Conservation (phyloP, 257 asterid species). For the Solanum boliviense region DNA sequence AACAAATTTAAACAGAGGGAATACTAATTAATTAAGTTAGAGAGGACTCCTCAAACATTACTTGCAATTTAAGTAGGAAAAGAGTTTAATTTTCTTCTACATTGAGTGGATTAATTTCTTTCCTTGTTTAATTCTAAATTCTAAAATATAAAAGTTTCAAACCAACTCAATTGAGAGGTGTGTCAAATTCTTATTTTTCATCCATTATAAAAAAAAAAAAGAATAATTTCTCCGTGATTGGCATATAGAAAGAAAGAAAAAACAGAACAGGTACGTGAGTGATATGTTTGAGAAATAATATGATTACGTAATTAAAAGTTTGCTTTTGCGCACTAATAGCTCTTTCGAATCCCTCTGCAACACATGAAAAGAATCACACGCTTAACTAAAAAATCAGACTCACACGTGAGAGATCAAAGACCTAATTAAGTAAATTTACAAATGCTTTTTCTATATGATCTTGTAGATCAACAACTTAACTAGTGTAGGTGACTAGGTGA, state of each 20-base stretch:
- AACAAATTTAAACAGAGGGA: background rate
- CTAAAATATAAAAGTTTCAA: background rate
- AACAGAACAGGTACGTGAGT: background rate
- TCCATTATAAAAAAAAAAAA: background rate
- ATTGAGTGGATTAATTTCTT: slow-evolving; percentile 8
- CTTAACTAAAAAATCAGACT: background rate
- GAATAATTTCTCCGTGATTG: background rate
- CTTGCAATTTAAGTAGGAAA: background rate
- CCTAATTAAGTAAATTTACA: background rate
- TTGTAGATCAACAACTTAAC: background rate
- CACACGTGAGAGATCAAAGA: background rate
- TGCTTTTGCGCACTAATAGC: background rate
- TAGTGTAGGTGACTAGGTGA: slow-evolving; percentile 5
- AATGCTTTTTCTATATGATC: background rate
- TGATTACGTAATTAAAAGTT: background rate
- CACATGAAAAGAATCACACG: background rate
- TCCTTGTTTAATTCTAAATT: slow-evolving; percentile 12
- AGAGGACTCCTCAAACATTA: background rate
- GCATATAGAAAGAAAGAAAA: background rate
- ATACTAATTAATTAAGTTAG: background rate
- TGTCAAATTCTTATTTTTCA: background rate
- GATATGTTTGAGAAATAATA: background rate
- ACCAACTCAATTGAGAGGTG: background rate
- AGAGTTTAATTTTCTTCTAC: background rate
- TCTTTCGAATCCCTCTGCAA: background rate